Conservation (phyloP, 345 rosid species). For the Eucalyptus grandis region DNA sequence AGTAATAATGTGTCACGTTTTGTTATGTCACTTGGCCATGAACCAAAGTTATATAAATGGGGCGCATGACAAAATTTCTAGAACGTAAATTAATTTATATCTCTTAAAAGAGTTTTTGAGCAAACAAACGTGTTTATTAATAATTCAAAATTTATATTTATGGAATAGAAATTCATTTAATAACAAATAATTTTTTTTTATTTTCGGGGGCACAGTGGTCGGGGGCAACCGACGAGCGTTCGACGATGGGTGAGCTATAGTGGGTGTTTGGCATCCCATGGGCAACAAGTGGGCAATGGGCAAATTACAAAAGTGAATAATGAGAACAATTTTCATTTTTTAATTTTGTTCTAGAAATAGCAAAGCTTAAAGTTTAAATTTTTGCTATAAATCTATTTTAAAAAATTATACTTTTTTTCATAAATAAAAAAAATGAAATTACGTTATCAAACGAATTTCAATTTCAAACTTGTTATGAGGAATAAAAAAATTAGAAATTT, state of each 20-base stretch:
- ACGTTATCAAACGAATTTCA: rapidly evolving
- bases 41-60: no score
- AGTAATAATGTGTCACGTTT: rapidly evolving
- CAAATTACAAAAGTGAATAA: rapidly evolving
- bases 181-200: rapidly evolving
- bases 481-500: no score
- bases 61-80: rapidly evolving
- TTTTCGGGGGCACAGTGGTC: rapidly evolving
- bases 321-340: no score
- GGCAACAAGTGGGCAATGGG: no score
- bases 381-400: rapidly evolving
- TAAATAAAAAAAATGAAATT: no score
- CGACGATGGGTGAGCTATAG: rapidly evolving
- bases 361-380: rapidly evolving
- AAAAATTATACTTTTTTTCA: no score
- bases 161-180: no score
- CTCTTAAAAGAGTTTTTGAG: rapidly evolving
- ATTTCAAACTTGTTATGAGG: no score
- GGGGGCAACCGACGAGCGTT: rapidly evolving
- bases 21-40: no score
- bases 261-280: rapidly evolving
- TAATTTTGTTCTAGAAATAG: rapidly evolving
- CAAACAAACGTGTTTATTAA: no score
- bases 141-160: no score
- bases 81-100: no score